A percentile compares a stretch with the other conserved stretches of the same genome.
phyloP scores from a whole-genome alignment of 2,329 filamentous ascomycete genomes.

The Fusarium sacchari region DNA sequence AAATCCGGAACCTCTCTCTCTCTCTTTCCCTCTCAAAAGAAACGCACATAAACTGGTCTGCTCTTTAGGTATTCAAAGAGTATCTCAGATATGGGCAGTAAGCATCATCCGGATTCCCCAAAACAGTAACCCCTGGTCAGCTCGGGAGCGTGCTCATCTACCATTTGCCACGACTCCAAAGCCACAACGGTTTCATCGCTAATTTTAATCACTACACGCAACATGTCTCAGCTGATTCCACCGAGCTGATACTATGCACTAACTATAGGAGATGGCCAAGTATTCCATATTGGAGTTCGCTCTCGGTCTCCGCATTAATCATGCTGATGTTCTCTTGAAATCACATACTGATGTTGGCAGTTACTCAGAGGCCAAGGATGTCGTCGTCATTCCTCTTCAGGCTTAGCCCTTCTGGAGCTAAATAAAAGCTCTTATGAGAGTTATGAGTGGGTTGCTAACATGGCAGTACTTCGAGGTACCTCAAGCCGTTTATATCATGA shows the following conservation, averaged over 20 bases:
- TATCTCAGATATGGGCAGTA: not conserved
- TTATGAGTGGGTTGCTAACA: slow-evolving; percentile 32
- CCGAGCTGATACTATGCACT: not conserved
- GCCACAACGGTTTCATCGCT: slow-evolving; percentile 34
- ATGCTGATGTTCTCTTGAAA: not conserved
- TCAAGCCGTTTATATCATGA: not conserved
- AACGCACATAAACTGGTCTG: not conserved
- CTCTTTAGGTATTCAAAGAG: not conserved
- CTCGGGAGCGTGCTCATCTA: not conserved
- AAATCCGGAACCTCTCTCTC: not conserved
- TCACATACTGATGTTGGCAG: slow-evolving; percentile 13
- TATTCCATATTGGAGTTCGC: not conserved
- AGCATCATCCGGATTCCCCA: slow-evolving; percentile 36
- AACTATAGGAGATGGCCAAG: not conserved
- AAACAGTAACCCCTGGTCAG: slow-evolving; percentile 36
- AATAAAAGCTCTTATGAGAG: slow-evolving; percentile 22
- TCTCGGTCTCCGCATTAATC: not conserved
- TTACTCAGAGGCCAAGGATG: slow-evolving; percentile 14
- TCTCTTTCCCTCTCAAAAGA: not conserved
- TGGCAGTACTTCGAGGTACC: slow-evolving; percentile 37
- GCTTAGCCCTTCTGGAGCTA: slow-evolving; percentile 29
- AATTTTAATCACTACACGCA: slow-evolving; percentile 2
- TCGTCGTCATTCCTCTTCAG: slow-evolving; percentile 34
- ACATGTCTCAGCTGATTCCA: not conserved
- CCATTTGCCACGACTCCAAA: slow-evolving; percentile 8